Conservation (phyloP, 108 stramenopile genomes). For the Cyclotella distinguenda region DNA sequence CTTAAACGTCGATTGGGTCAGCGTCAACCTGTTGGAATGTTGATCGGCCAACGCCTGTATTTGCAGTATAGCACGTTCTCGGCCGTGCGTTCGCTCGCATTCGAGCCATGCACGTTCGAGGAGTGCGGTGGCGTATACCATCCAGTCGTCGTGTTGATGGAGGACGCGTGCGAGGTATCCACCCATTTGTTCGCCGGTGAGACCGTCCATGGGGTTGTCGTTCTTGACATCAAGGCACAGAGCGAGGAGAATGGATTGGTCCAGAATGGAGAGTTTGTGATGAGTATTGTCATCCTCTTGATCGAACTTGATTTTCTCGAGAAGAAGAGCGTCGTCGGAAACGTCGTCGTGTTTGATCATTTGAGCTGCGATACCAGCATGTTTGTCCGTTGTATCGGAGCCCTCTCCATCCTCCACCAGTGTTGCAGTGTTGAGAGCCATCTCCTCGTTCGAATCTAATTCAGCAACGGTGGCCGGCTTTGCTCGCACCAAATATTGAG, state of each 20-base stretch:
- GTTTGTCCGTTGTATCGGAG: neutral
- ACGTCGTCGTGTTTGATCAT: conserved; percentile 62
- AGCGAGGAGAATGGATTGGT: conserved; percentile 89
- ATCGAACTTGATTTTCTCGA: conserved; percentile 82
- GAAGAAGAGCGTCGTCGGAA: conserved; percentile 69
- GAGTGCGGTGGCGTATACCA: conserved; percentile 92
- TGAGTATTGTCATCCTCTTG: conserved; percentile 62
- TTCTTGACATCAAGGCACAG: conserved; percentile 96
- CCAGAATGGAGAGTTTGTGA: conserved; percentile 61
- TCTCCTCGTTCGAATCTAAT: conserved; percentile 24
- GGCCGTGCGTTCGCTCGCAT: conserved; percentile 77
- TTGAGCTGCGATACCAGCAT: conserved; percentile 28
- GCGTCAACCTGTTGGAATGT: conserved; percentile 83
- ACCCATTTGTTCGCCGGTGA: conserved; percentile 96
- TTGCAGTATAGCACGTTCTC: conserved; percentile 91
- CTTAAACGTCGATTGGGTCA: conserved; percentile 81
- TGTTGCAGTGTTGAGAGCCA: too few species aligned
- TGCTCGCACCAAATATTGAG: conserved; percentile 84
- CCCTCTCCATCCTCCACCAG: too few species aligned
- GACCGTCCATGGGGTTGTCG: conserved; percentile 89
- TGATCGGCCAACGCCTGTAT: conserved; percentile 97
- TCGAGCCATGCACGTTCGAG: conserved; percentile 94
- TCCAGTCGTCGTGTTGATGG: conserved; percentile 88
- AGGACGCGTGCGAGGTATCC: conserved; percentile 91
- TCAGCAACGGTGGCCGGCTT: conserved; percentile 37